Evolutionary conservation across 1,139 yeast genomes (phyloP).

Genomic region (Pichia sp.): DNA sequence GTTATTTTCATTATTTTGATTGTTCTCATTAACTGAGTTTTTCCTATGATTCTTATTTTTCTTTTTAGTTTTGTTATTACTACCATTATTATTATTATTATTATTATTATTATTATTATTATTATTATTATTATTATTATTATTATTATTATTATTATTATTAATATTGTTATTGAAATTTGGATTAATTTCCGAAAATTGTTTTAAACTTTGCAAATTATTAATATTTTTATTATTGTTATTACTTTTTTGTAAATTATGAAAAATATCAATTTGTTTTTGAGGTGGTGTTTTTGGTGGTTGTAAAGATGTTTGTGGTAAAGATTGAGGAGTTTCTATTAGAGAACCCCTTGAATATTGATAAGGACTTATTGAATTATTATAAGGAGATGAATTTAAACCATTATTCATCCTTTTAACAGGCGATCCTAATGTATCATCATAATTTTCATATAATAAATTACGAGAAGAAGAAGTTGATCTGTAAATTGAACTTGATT

Average conservation of each 20-base stretch:
- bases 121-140: no score
- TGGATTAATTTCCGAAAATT: neutral
- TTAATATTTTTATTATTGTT: conserved; percentile 5
- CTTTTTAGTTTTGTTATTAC: no score
- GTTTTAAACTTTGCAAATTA: conserved; percentile 2
- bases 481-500: conserved; percentile 12
- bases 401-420: conserved; percentile 23
- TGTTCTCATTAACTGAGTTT: no score
- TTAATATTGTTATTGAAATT: neutral
- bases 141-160: no score
- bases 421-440: conserved; percentile 22
- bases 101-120: no score
- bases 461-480: conserved; percentile 7
- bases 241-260: conserved; percentile 1
- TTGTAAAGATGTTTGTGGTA: conserved; percentile 12
- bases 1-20: neutral
- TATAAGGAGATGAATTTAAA: conserved; percentile 29
- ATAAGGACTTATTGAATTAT: conserved; percentile 17
- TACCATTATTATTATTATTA: no score
- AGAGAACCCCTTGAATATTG: conserved; percentile 9
- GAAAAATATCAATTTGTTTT: conserved; percentile 15
- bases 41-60: no score
- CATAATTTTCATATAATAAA: conserved; percentile 5
- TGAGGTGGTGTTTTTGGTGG: conserved; percentile 26
- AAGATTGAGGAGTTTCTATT: conserved; percentile 16